phyloP scores from a whole-genome alignment of 768 basidiomycete genomes.

The Mycena metata region DNA sequence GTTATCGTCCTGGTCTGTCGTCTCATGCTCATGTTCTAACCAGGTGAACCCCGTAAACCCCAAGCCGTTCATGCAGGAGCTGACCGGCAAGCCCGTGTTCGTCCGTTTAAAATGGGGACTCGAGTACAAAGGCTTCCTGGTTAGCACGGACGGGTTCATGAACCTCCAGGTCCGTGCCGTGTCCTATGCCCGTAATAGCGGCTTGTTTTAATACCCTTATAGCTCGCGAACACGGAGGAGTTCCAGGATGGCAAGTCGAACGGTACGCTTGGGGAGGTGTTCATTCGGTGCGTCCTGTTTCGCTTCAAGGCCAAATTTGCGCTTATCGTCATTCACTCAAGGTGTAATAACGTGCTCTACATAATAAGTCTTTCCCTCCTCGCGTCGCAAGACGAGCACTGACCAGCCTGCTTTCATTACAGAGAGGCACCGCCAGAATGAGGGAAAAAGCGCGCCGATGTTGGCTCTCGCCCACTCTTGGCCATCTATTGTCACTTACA shows the following conservation, averaged over 20 bases:
- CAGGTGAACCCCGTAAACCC: constrained; percentile 96
- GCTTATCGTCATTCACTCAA: constrained; percentile 45
- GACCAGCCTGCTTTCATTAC: constrained; percentile 54
- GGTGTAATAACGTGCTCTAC: constrained; percentile 97
- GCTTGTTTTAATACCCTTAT: not conserved
- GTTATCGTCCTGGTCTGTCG: constrained; percentile 45
- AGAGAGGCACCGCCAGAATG: constrained; percentile 79
- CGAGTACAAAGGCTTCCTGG: constrained; percentile 98
- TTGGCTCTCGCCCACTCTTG: not conserved
- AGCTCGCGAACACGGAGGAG: constrained; percentile 99
- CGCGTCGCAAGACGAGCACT: constrained; percentile 29
- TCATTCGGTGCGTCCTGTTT: constrained; percentile 82
- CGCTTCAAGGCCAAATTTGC: constrained; percentile 13
- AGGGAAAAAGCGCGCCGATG: constrained; percentile 32
- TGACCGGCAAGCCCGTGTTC: constrained; percentile 96
- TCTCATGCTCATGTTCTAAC: constrained; percentile 16
- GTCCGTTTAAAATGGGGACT: constrained; percentile 99
- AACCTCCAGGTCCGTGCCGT: constrained; percentile 86
- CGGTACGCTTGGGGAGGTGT: constrained; percentile 97
- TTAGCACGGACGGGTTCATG: constrained; percentile 99
- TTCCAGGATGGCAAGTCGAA: constrained; percentile 96
- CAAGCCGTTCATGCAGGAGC: constrained; percentile 98
- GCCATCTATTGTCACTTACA: not conserved
- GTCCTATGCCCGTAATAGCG: not conserved
- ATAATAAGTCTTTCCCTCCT: constrained; percentile 77